Percentiles rank a stretch among this genome's conserved stretches.
phyloP scores from a whole-genome alignment of 495 filamentous ascomycete species.

The Tuber melanosporum region DNA sequence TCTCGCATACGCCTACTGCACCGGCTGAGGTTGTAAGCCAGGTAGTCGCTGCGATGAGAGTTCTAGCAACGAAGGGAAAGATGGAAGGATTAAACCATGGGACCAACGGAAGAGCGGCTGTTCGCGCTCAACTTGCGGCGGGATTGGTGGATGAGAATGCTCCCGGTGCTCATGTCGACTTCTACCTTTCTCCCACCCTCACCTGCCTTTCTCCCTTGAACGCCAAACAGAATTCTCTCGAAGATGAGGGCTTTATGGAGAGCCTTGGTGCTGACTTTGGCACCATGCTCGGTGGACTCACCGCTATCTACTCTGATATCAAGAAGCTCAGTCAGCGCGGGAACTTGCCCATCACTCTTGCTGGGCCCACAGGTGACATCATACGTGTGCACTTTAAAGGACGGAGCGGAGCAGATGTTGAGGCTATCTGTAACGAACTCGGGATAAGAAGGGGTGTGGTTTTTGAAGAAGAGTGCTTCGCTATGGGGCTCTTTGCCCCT shows the following conservation, averaged over 20 bases:
- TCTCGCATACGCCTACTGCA: conserved; percentile 76
- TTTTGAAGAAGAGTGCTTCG: conserved; percentile 69
- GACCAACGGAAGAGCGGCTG: conserved; percentile 19
- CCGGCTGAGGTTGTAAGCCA: conserved; percentile 91
- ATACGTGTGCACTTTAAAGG: conserved; percentile 84
- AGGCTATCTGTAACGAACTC: conserved; percentile 78
- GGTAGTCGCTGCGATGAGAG: conserved; percentile 81
- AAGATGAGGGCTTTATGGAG: conserved; percentile 73
- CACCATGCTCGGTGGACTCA: conserved; percentile 74
- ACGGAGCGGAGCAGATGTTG: conserved; percentile 77
- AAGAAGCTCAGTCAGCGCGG: conserved; percentile 67
- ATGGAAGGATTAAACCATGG: conserved; percentile 65
- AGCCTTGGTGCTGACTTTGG: conserved; percentile 82
- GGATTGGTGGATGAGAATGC: conserved; percentile 42
- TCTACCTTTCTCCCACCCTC: conserved; percentile 76
- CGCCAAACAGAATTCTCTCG: conserved; percentile 51
- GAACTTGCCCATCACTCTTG: conserved; percentile 72
- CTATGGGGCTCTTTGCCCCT: conserved; percentile 21
- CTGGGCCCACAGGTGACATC: conserved; percentile 48
- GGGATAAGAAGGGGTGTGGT: conserved; percentile 71
- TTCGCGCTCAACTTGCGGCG: conserved; percentile 38
- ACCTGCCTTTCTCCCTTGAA: conserved; percentile 66
- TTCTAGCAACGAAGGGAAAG: conserved; percentile 83
- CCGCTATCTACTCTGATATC: conserved; percentile 71
- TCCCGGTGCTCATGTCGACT: conserved; percentile 76